These are phyloP conservation scores for Penicillium samsonianum DNA, from an alignment of 495 filamentous ascomycete species.

Conservation along the genomic window DNA sequence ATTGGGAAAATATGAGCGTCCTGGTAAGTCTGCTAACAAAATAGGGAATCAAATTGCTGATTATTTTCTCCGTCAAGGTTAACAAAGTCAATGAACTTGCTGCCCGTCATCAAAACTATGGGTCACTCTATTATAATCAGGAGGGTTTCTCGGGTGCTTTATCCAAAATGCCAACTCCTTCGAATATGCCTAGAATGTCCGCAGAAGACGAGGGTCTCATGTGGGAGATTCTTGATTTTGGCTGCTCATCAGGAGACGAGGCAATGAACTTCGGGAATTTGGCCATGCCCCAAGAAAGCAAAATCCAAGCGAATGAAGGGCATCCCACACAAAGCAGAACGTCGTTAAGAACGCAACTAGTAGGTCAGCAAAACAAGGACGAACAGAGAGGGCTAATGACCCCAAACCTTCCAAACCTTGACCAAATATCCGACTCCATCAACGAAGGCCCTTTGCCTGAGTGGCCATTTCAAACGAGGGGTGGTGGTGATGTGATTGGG, in stretches of 20 bases:
- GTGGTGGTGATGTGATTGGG: conserved; percentile 11
- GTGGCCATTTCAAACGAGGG: conserved; percentile 24
- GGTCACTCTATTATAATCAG: conserved; percentile 35
- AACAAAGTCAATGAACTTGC: conserved; percentile 27
- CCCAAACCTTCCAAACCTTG: not conserved
- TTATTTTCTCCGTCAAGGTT: conserved; percentile 8
- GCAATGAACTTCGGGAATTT: not conserved
- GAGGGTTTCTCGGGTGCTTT: conserved; percentile 29
- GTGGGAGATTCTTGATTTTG: conserved; percentile 36
- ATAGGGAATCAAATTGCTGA: not conserved
- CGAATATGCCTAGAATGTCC: conserved; percentile 33
- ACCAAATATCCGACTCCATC: not conserved
- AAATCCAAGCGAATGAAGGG: not conserved
- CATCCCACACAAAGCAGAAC: too few relatives aligned
- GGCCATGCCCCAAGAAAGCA: not conserved
- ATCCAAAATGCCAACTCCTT: conserved; percentile 31
- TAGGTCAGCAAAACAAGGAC: not conserved
- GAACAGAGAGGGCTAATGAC: not conserved
- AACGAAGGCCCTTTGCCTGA: conserved; percentile 3
- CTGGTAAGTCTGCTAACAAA: conserved; percentile 15
- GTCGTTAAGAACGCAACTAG: too few relatives aligned
- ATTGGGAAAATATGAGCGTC: conserved; percentile 30
- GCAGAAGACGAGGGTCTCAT: conserved; percentile 29
- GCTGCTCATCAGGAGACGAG: conserved; percentile 14
- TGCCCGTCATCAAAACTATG: conserved; percentile 27